A percentile compares a stretch with the other conserved stretches of the same genome.
Evolutionary conservation across 2,329 filamentous ascomycete genomes (phyloP).

Genomic region (Colletotrichum phormii): DNA sequence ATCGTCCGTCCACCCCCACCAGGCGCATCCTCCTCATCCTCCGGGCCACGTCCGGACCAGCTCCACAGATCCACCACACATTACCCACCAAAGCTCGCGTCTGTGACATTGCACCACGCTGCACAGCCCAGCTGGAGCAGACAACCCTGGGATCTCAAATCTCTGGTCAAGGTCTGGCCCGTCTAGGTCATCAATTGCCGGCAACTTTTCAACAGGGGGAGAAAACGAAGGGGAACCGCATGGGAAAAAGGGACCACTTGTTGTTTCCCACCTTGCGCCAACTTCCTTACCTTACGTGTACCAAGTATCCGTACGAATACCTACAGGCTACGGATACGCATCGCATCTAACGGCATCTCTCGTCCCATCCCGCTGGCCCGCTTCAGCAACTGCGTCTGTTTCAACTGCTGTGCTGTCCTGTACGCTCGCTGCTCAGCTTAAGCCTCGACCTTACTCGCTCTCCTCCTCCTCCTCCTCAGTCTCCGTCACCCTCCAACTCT

Average conservation of each 20-base stretch:
- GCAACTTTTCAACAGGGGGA: background rate
- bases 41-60: conserved; percentile 9
- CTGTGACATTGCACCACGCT: conserved; percentile 19
- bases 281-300: background rate
- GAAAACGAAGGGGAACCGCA: background rate
- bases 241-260: conserved; percentile 3
- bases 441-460: no score
- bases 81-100: conserved; percentile 5
- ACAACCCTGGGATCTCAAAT: conserved; percentile 19
- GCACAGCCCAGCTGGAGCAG: conserved; percentile 27
- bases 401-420: conserved; percentile 8
- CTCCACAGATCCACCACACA: conserved; percentile 27
- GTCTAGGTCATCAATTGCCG: conserved; percentile 17
- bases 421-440: background rate
- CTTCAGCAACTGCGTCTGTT: background rate
- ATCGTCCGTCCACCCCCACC: background rate
- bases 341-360: background rate
- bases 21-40: background rate
- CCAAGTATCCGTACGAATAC: no score
- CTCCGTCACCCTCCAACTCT: background rate
- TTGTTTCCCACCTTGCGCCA: conserved; percentile 12
- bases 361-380: background rate
- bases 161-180: background rate
- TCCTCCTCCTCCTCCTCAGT: background rate
- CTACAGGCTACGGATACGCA: background rate